Percentiles rank a stretch among this genome's conserved stretches.
phyloP scores from a whole-genome alignment of 2,329 filamentous ascomycete species.

The Calonectria montana region DNA sequence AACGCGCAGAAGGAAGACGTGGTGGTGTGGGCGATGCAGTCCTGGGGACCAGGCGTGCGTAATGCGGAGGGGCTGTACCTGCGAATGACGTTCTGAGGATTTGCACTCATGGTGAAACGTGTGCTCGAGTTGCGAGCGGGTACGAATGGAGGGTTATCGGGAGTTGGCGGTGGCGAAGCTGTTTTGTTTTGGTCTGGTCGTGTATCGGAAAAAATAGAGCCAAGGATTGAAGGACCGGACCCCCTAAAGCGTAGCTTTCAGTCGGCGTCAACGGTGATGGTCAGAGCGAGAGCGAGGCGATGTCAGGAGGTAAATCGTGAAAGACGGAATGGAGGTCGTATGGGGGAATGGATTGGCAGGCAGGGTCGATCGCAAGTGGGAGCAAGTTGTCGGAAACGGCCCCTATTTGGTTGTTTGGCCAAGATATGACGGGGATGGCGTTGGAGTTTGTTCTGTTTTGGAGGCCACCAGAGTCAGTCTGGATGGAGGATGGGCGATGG shows the following conservation, averaged over 20 bases:
- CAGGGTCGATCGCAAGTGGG: constrained; percentile 3
- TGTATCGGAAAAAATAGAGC: constrained; percentile 14
- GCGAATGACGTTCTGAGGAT: constrained; percentile 69
- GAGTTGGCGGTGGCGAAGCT: constrained; percentile 5
- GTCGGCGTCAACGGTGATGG: constrained; percentile 11
- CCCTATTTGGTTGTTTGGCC: constrained; percentile 23
- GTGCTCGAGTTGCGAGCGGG: constrained; percentile 20
- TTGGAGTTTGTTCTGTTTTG: constrained; percentile 7
- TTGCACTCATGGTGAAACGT: constrained; percentile 55
- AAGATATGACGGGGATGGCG: constrained; percentile 16
- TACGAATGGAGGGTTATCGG: constrained; percentile 25
- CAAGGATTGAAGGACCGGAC: constrained; percentile 9
- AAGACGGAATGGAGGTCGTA: constrained; percentile 1
- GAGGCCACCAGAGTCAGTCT: constrained; percentile 5
- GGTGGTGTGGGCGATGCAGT: constrained; percentile 13
- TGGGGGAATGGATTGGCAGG: constrained; percentile 8
- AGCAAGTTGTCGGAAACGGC: constrained; percentile 20
- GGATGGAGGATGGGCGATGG: constrained; percentile 14
- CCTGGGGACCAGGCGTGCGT: constrained; percentile 19
- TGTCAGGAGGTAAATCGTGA: constrained; percentile 10
- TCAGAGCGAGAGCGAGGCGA: neutral
- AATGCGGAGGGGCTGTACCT: constrained; percentile 62
- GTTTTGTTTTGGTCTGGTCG: constrained; percentile 14
- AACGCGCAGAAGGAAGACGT: neutral
- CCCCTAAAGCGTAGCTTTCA: constrained; percentile 21